Evolutionary conservation across 768 basidiomycete genomes (phyloP).

Genomic region (Psilocybe tampanensis): DNA sequence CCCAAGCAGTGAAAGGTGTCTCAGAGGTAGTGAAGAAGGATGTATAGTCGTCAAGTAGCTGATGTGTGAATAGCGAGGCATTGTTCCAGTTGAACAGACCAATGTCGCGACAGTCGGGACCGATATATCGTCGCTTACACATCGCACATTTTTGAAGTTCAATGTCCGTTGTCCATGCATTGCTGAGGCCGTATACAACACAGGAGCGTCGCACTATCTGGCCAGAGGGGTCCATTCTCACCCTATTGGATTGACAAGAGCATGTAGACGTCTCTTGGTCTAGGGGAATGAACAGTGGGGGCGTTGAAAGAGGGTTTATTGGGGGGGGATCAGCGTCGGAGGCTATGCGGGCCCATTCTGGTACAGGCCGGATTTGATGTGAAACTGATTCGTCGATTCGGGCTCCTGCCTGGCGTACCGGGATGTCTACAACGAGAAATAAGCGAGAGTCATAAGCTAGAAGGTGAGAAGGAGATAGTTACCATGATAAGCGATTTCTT

Average conservation of each 20-base stretch:
- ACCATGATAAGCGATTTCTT: not conserved
- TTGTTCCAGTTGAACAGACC: constrained; percentile 40
- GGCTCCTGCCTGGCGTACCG: not conserved
- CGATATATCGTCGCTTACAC: constrained; percentile 25
- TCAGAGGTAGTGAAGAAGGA: constrained; percentile 32
- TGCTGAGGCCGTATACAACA: constrained; percentile 13
- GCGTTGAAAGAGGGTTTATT: not conserved
- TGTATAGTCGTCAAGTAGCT: constrained; percentile 36
- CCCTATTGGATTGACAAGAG: constrained; percentile 8
- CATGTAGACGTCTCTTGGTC: constrained; percentile 8
- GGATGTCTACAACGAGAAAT: not conserved
- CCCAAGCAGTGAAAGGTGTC: constrained; percentile 36
- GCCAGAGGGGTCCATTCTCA: not conserved
- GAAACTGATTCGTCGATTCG: constrained; percentile 9
- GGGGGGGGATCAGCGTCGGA: constrained; percentile 6
- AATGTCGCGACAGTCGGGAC: constrained; percentile 27
- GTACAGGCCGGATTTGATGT: constrained; percentile 13
- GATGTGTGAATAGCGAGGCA: constrained; percentile 28
- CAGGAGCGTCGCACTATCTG: not conserved
- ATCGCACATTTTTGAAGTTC: constrained; percentile 19
- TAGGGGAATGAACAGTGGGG: constrained; percentile 3
- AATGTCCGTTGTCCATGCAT: constrained; percentile 5
- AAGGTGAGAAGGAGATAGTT: not conserved
- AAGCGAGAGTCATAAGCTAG: not conserved
- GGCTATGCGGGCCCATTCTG: constrained; percentile 14